phyloP scores from a whole-genome alignment of 1,284 basidiomycete species.

The Ustilago tritici region DNA sequence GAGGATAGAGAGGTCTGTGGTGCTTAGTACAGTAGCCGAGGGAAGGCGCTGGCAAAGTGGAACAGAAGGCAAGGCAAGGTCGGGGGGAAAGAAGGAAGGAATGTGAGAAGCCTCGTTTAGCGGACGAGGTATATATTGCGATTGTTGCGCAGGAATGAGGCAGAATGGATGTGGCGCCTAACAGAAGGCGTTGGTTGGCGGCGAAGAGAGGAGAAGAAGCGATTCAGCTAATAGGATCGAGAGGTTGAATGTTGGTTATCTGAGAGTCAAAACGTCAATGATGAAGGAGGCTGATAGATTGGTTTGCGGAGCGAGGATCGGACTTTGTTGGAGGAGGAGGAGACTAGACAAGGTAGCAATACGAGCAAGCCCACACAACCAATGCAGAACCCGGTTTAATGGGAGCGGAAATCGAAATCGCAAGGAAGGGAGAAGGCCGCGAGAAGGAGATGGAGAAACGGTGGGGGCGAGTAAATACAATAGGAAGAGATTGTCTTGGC shows the following conservation, averaged over 20 bases:
- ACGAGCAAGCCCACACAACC: background rate
- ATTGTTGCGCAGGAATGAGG: slow-evolving; percentile 9
- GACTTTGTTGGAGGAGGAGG: background rate
- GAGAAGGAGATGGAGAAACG: background rate
- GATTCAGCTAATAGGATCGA: no score
- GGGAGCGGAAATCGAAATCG: background rate
- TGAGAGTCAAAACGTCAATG: background rate
- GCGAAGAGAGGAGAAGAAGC: slow-evolving; percentile 3
- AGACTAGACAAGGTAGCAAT: background rate
- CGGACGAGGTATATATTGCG: slow-evolving; percentile 22
- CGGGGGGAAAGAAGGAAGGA: background rate
- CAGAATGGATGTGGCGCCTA: background rate
- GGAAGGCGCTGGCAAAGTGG: slow-evolving; percentile 14
- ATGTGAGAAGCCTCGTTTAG: background rate
- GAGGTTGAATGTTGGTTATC: background rate
- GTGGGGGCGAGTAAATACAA: background rate
- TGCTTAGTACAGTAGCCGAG: no score
- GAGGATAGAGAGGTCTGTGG: background rate
- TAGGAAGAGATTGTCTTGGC: no score
- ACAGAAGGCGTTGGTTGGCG: background rate
- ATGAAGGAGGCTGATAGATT: background rate
- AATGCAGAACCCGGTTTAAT: slow-evolving; percentile 2
- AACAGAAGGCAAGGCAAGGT: background rate
- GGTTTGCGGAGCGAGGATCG: background rate
- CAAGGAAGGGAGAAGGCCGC: background rate